Conservation (phyloP, 495 filamentous ascomycete genomes). For the Elasticomyces elasticus region DNA sequence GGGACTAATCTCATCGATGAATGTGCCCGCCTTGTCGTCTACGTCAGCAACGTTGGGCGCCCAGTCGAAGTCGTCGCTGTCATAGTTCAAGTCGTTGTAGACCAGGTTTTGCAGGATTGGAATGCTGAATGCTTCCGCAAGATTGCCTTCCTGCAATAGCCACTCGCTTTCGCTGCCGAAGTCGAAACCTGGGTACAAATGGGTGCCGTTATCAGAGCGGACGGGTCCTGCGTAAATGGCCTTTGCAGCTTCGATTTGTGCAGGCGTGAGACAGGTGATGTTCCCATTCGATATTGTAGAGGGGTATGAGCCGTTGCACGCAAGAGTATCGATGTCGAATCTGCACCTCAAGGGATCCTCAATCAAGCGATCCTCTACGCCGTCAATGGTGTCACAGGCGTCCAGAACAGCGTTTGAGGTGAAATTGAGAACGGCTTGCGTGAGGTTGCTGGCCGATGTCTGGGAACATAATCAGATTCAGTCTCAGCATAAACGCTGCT, state of each 20-base stretch:
- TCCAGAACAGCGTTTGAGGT: slow-evolving; percentile 29
- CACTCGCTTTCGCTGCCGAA: slow-evolving; percentile 28
- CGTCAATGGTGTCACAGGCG: slow-evolving; percentile 35
- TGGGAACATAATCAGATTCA: not conserved
- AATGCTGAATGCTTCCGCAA: slow-evolving; percentile 30
- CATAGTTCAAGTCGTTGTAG: slow-evolving; percentile 52
- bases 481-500: not conserved
- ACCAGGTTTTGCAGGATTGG: slow-evolving; percentile 59
- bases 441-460: slow-evolving; percentile 14
- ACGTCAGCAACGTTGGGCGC: slow-evolving; percentile 31
- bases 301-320: slow-evolving; percentile 17
- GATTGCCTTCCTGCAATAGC: slow-evolving; percentile 26
- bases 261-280: slow-evolving; percentile 24
- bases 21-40: slow-evolving; percentile 24
- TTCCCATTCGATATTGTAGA: not conserved
- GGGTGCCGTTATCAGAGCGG: slow-evolving; percentile 15
- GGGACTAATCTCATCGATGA: slow-evolving; percentile 34
- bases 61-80: slow-evolving; percentile 40
- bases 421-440: slow-evolving; percentile 30
- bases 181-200: slow-evolving; percentile 36
- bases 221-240: slow-evolving; percentile 28
- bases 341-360: slow-evolving; percentile 34
- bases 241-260: slow-evolving; percentile 25
- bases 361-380: slow-evolving; percentile 33
- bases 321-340: slow-evolving; percentile 31